A percentile compares a stretch with the other conserved stretches of the same genome.
These are phyloP conservation scores for Agaricus subrufescens DNA, from an alignment of 768 basidiomycete genomes.

Conservation along the genomic window DNA sequence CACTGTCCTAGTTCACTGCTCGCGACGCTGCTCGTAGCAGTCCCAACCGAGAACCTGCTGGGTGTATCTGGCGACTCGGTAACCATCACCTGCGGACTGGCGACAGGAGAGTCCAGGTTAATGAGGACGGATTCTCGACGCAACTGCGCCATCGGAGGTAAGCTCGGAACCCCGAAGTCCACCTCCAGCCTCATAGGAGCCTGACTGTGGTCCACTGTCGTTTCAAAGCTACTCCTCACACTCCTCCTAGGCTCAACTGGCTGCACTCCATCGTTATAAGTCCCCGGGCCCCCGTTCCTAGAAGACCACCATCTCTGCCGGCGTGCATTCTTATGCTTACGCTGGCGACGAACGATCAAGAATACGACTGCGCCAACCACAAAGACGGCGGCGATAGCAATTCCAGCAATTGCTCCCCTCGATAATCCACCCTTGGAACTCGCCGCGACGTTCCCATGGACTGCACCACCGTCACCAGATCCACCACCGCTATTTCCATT, in stretches of 20 bases:
- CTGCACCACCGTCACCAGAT: neutral
- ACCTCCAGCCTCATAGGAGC: conserved; percentile 16
- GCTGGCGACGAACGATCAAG: conserved; percentile 43
- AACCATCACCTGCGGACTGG: neutral
- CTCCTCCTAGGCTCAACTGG: neutral
- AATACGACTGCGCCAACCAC: conserved; percentile 32
- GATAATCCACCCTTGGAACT: conserved; percentile 1
- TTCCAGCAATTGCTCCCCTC: conserved; percentile 37
- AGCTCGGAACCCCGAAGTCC: conserved; percentile 27
- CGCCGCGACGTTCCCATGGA: no score
- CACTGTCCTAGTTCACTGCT: conserved; percentile 30
- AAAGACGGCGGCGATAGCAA: conserved; percentile 26
- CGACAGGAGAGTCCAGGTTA: conserved; percentile 22
- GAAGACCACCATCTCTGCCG: conserved; percentile 43
- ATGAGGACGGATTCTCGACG: conserved; percentile 31
- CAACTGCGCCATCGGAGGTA: conserved; percentile 55
- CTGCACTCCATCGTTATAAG: conserved; percentile 18
- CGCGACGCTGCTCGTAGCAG: conserved; percentile 25
- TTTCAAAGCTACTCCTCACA: conserved; percentile 60
- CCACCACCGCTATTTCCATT: neutral
- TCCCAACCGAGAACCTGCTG: conserved; percentile 34
- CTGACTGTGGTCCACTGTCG: conserved; percentile 47
- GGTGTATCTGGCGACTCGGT: conserved; percentile 12
- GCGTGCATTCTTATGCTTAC: conserved; percentile 36
- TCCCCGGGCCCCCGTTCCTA: conserved; percentile 19